Base-by-base conservation (phyloP, 805 yeast species). In the Teunomyces stri region DNA sequence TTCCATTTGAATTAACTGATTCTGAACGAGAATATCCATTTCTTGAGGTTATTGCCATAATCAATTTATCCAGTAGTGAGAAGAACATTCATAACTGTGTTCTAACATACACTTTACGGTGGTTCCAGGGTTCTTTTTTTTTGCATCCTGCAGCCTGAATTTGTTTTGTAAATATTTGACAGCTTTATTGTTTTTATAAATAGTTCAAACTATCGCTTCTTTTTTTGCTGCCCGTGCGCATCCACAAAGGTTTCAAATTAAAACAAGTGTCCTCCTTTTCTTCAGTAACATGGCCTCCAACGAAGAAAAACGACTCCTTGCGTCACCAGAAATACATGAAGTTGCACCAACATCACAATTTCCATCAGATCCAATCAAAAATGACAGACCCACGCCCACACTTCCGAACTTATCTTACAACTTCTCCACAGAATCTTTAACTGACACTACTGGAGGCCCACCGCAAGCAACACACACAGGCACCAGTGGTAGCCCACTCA, bases 351-450 rank as follows among this genome's bases (percentile, higher is more conserved):
- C 15, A n/a, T n/a, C n/a, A 16, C 34, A 13, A 13, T 13, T 25
- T 25, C 11, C 3, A 13, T 16, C 40, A 7, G 40, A 36, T n/a
- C 13, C 22, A 12, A 15, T 10, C 37, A 34, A 15, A 2, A 16
- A 34, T 20, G 21, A 34, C 25, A 12, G 12, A n/a, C 28, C 20
- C 40, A 37, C 40, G 40, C 40, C 40, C 18, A 37, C 40, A 3
- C 40, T 37, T 12, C 40, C 22, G 18, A 37, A 22, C 40, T 15
- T 37, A 6, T 40, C 43, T 10, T 68, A 73, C 40, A 72, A 72
- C 53, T 72, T 72, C 53, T 68, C 74, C 7, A 52, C 71, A 2
- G 74, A 69, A 36, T 68, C 73, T 0, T 22, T 37, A 7, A 37
- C 13, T 22, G 40, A 37, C 13, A n/a, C n/a, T n/a, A n/a, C n/a